Evolutionary conservation across 805 yeast species (phyloP).

Genomic region (Maudiozyma saulgeensis): DNA sequence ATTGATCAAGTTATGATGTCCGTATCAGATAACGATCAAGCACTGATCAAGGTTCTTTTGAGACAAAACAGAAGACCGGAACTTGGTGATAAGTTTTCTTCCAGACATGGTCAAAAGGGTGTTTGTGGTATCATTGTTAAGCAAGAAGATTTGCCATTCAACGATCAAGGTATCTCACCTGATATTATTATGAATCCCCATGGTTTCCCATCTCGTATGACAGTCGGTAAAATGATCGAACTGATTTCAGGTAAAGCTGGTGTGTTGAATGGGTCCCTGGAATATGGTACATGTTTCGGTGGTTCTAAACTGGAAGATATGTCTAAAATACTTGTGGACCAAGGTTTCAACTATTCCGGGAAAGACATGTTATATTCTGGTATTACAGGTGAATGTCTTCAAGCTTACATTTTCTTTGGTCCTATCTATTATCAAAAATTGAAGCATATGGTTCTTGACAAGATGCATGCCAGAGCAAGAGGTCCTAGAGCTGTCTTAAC

Average conservation of each 20-base stretch:
- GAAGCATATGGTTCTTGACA: slow-evolving; percentile 97
- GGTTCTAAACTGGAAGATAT: slow-evolving; percentile 94
- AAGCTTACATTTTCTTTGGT: slow-evolving; percentile 96
- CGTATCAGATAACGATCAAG: slow-evolving; percentile 90
- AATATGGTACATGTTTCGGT: slow-evolving; percentile 97
- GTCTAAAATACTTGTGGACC: slow-evolving; percentile 80
- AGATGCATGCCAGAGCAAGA: slow-evolving; percentile 99
- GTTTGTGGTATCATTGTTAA: slow-evolving; percentile 97
- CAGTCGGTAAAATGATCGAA: slow-evolving; percentile 97
- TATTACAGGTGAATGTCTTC: slow-evolving; percentile 92
- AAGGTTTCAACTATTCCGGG: slow-evolving; percentile 91
- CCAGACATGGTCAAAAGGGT: slow-evolving; percentile 98
- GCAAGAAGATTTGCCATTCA: slow-evolving; percentile 94
- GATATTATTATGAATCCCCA: slow-evolving; percentile 98
- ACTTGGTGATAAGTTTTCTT: slow-evolving; percentile 92
- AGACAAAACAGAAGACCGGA: slow-evolving; percentile 97
- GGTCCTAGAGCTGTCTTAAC: slow-evolving; percentile 98
- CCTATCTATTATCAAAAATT: slow-evolving; percentile 96
- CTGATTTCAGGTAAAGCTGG: slow-evolving; percentile 96
- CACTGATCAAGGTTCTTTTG: slow-evolving; percentile 79
- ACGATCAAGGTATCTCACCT: slow-evolving; percentile 83
- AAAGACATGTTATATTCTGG: slow-evolving; percentile 97
- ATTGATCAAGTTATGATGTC: slow-evolving; percentile 98
- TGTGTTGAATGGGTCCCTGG: slow-evolving; percentile 79
- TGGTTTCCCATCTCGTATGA: slow-evolving; percentile 99